A percentile compares a stretch with the other conserved stretches of the same genome.
Conservation (phyloP, 495 filamentous ascomycete genomes). For the Penicillium silybi region DNA sequence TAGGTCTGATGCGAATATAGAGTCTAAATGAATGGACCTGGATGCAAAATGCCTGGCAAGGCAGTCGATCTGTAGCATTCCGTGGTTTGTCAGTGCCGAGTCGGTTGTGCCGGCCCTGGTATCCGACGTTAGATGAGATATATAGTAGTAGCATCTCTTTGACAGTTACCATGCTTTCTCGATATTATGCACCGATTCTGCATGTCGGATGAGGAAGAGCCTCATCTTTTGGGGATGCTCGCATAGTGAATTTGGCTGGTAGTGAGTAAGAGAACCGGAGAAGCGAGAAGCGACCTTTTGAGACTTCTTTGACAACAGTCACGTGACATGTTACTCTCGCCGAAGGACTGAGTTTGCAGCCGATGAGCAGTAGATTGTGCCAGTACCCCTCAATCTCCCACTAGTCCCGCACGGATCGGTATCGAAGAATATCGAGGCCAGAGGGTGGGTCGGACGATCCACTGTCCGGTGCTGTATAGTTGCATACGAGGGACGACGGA, state of each 20-base stretch:
- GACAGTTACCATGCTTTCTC: slow-evolving; percentile 60
- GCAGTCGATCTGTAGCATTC: slow-evolving; percentile 66
- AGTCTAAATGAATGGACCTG: slow-evolving; percentile 43
- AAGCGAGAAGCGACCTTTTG: neutral
- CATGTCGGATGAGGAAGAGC: slow-evolving; percentile 78
- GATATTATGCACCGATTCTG: slow-evolving; percentile 85
- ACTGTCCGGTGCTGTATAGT: too few species aligned
- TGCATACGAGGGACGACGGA: too few species aligned
- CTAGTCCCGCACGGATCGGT: neutral
- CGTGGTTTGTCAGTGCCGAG: slow-evolving; percentile 77
- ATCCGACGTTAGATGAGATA: neutral
- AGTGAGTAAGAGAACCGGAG: neutral
- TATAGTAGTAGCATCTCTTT: neutral
- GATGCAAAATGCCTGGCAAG: slow-evolving; percentile 42
- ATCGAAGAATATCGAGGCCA: neutral
- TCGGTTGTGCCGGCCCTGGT: slow-evolving; percentile 72
- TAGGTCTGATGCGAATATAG: slow-evolving; percentile 78
- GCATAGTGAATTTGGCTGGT: neutral
- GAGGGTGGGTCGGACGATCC: too few species aligned
- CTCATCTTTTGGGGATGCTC: slow-evolving; percentile 44
- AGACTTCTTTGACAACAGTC: neutral
- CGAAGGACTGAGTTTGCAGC: neutral
- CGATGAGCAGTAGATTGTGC: neutral
- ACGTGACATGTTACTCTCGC: neutral
- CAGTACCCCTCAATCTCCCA: neutral